Evolutionary conservation across 2,329 filamentous ascomycete species (phyloP).

Genomic region (Hymenoscyphus scutula): DNA sequence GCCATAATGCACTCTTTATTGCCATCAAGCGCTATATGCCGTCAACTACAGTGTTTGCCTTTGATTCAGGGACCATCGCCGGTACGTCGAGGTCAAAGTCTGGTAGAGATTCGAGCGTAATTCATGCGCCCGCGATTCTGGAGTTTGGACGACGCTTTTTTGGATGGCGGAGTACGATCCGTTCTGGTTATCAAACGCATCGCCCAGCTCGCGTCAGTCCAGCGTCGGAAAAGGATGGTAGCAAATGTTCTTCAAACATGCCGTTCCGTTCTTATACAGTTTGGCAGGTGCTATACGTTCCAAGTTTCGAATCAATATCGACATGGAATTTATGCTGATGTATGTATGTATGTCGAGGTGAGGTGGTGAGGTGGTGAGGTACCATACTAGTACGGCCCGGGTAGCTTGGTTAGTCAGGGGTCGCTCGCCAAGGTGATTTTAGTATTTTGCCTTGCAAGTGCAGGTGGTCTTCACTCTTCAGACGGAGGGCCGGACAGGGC

Average conservation of each 20-base stretch:
- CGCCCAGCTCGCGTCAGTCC: neutral
- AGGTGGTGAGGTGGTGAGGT: too few relatives aligned
- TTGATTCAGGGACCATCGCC: slow-evolving; percentile 15
- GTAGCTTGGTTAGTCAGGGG: too few relatives aligned
- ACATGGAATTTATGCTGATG: too few relatives aligned
- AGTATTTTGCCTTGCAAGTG: too few relatives aligned
- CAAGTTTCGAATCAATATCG: neutral
- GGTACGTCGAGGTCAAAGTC: slow-evolving; percentile 14
- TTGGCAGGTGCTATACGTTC: neutral
- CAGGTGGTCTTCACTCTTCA: too few relatives aligned
- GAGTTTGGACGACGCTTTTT: too few relatives aligned
- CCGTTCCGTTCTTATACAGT: neutral
- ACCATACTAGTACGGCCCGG: too few relatives aligned
- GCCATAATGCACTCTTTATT: slow-evolving; percentile 13
- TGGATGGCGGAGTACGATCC: slow-evolving; percentile 1
- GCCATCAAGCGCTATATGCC: slow-evolving; percentile 21
- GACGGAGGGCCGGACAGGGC: too few relatives aligned
- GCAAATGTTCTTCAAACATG: slow-evolving; percentile 1
- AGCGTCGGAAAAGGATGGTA: neutral
- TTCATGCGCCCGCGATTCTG: slow-evolving; percentile 11
- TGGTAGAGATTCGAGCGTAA: slow-evolving; percentile 19
- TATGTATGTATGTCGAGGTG: too few relatives aligned
- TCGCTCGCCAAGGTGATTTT: too few relatives aligned
- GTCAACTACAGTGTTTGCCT: slow-evolving; percentile 9
- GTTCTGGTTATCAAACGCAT: slow-evolving; percentile 17